phyloP scores from a whole-genome alignment of 306 rosid genomes.

The Fragaria iinumae region DNA sequence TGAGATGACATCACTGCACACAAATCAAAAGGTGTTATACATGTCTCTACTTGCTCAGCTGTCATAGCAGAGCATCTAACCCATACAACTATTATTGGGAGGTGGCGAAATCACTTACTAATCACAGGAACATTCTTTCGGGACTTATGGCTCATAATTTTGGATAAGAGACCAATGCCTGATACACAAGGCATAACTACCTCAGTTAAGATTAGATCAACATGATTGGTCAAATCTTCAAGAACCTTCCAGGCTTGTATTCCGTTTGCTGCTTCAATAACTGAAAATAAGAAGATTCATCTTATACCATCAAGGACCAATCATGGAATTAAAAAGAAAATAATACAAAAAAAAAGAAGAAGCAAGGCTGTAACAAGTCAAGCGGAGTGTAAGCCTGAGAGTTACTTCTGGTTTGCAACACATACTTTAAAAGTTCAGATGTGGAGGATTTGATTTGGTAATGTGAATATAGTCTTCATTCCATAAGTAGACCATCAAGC shows the following conservation, averaged over 20 bases:
- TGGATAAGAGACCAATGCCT: conserved; percentile 79
- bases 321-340: not conserved
- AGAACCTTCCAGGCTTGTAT: conserved; percentile 91
- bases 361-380: conserved; percentile 5
- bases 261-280: conserved; percentile 75
- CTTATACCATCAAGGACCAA: not conserved
- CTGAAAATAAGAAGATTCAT: conserved; percentile 35
- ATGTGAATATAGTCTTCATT: not conserved
- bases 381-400: not conserved
- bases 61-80: conserved; percentile 28
- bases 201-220: conserved; percentile 86
- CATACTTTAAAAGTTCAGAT: not conserved
- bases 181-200: conserved; percentile 84
- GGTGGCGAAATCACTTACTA: conserved; percentile 54
- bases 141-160: conserved; percentile 80
- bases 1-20: conserved; percentile 98
- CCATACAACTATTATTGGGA: not conserved
- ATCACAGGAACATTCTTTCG: conserved; percentile 81
- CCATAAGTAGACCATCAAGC: not conserved
- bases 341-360: not conserved
- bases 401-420: not conserved
- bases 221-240: conserved; percentile 73
- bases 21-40: conserved; percentile 46
- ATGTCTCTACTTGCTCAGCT: conserved; percentile 34
- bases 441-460: not conserved